A percentile compares a stretch with the other conserved stretches of the same genome.
phyloP scores from a whole-genome alignment of 108 stramenopile species.

The Discostella pseudostelligera region DNA sequence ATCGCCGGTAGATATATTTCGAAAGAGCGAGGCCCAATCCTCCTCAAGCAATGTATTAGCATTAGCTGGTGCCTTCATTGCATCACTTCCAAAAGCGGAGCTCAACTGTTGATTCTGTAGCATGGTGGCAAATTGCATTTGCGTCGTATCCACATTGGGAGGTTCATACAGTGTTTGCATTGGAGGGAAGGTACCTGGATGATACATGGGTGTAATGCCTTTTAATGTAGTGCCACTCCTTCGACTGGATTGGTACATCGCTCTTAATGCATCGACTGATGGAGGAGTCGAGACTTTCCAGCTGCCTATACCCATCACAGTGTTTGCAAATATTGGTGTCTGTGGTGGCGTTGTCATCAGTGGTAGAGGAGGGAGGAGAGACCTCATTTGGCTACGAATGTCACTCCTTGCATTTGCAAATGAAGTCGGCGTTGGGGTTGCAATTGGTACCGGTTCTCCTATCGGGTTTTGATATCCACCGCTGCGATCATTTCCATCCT shows the following conservation, averaged over 20 bases:
- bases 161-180: constrained; percentile 16
- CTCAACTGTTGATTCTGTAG: not conserved
- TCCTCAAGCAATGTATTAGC: not conserved
- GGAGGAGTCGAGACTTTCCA: not conserved
- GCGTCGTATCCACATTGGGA: no score
- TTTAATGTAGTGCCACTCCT: not conserved
- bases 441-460: not conserved
- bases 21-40: not conserved
- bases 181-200: not conserved
- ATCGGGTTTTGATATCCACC: not conserved
- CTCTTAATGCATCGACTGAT: constrained; percentile 1
- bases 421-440: not conserved
- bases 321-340: not conserved
- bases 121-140: not conserved
- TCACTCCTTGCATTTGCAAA: not conserved
- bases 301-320: not conserved
- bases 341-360: not conserved
- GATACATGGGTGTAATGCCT: not conserved
- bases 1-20: not conserved
- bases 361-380: not conserved
- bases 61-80: not conserved
- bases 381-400: not conserved
- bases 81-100: not conserved
- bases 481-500: not conserved
- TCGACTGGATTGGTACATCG: constrained; percentile 26